Conservation (phyloP, 805 yeast species). For the Zygoascus flipseniorum region DNA sequence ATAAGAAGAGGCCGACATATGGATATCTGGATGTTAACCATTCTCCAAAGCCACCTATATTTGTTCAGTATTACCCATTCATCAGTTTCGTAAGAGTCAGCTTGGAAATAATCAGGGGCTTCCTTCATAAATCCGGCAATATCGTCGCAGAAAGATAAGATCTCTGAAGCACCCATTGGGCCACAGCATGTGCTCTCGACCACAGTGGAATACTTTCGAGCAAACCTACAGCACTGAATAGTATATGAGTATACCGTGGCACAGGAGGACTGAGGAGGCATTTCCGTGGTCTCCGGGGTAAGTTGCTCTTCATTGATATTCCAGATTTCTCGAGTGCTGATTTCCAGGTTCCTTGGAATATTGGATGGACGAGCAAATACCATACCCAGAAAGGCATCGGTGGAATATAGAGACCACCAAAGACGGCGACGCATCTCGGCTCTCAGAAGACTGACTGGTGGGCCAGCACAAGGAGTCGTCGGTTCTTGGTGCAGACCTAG, state of each 20-base stretch:
- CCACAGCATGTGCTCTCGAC: slow-evolving; percentile 40
- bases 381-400: slow-evolving; percentile 56
- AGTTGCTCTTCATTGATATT: slow-evolving; percentile 42
- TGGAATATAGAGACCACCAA: slow-evolving; percentile 62
- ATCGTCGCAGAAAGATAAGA: slow-evolving; percentile 38
- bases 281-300: slow-evolving; percentile 17
- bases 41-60: not conserved
- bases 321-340: slow-evolving; percentile 43
- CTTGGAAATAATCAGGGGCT: slow-evolving; percentile 42
- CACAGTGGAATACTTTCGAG: slow-evolving; percentile 39
- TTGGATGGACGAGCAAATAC: slow-evolving; percentile 59
- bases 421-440: slow-evolving; percentile 50
- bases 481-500: slow-evolving; percentile 52
- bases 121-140: slow-evolving; percentile 34
- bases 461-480: slow-evolving; percentile 26
- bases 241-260: slow-evolving; percentile 55
- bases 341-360: slow-evolving; percentile 38
- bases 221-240: slow-evolving; percentile 46
- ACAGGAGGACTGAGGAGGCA: slow-evolving; percentile 18
- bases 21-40: not conserved
- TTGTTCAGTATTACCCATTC: not conserved
- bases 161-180: slow-evolving; percentile 42
- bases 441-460: slow-evolving; percentile 35
- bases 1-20: not conserved
- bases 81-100: slow-evolving; percentile 21